Evolutionary conservation across 202 grass and related monocot species (phyloP), one percentile per base, ranked within the genome.

Genomic region (Elaeis oleifera): DNA sequence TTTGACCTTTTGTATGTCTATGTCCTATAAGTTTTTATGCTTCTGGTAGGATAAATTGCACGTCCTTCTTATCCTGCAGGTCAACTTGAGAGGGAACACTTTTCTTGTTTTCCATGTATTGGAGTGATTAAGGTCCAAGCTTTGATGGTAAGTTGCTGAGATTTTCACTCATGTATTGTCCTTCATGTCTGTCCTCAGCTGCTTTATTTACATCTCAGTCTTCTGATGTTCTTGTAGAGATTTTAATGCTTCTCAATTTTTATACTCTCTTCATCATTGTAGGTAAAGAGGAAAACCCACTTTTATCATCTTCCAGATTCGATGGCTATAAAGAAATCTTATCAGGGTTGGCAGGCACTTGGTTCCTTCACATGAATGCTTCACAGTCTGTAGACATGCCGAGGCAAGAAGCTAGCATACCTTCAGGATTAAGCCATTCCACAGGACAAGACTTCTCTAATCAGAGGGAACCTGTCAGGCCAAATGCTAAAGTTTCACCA

Each of bases 301-400:
- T 57, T 56, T 54, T 69, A 56, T 69, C 66, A 69, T 49, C 53
- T 69, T 48, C 31, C 53, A 56, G 53, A 69, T 17, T 55, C 31
- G 17, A 57, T 69, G 66, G 31, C n/a, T 23, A 16, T 69, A 48
- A 57, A 56, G 28, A 28, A 56, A 44, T 52, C 31, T 19, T 69
- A 20, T 48, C 19, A 23, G 18, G 66, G 54, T 69, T 27, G 32
- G n/a, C 51, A 44, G 4, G 13, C 9, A 28, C 29, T 69, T 69
- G 53, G 66, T 69, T 69, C 44, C 66, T 69, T 57, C 66, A 3
- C 22, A 69, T 69, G 24, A 19, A 56, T 69, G 66, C 53, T 54
- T 57, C 53, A 44, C 13, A 4, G 31, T 57, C 44, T 18, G 5
- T 54, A 4, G 19, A n/a, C 53, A 25, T 69, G 21, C 4, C 18